Percentiles rank a stretch among this genome's conserved stretches.
Evolutionary conservation across 352 stramenopile genomes (phyloP).

Genomic region (Phytopythium delawarense): DNA sequence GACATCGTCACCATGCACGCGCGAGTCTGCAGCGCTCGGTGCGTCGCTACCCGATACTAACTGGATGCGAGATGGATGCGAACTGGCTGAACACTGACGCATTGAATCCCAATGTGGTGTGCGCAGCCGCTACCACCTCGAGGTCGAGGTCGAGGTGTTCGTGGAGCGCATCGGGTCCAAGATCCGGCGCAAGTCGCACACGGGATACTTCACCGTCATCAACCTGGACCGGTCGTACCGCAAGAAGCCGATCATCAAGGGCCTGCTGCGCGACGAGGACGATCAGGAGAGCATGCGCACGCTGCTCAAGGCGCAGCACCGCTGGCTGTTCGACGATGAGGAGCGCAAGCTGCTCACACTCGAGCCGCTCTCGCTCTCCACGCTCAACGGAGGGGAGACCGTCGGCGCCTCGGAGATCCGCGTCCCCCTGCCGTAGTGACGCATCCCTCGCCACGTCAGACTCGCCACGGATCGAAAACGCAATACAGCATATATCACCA

Average conservation of each 20-base stretch:
- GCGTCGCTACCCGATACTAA: background rate
- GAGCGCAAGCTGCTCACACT: conserved; percentile 54
- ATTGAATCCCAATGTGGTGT: background rate
- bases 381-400: conserved; percentile 10
- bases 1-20: conserved; percentile 69
- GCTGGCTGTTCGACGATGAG: conserved; percentile 66
- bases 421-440: conserved; percentile 3
- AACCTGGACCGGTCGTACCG: conserved; percentile 59
- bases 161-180: conserved; percentile 44
- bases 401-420: background rate
- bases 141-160: conserved; percentile 76
- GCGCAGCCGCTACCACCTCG: conserved; percentile 48
- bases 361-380: conserved; percentile 47
- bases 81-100: background rate
- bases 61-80: background rate
- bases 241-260: conserved; percentile 51
- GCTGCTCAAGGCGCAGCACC: conserved; percentile 67
- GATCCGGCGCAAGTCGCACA: conserved; percentile 53
- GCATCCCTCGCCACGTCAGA: too few relatives aligned
- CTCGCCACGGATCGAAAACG: background rate
- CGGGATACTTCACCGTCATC: conserved; percentile 63
- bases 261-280: conserved; percentile 46
- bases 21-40: conserved; percentile 55
- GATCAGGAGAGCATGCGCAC: conserved; percentile 65
- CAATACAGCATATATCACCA: background rate